phyloP scores from a whole-genome alignment of 1,284 basidiomycete species.

The Xerocomus tenax region DNA sequence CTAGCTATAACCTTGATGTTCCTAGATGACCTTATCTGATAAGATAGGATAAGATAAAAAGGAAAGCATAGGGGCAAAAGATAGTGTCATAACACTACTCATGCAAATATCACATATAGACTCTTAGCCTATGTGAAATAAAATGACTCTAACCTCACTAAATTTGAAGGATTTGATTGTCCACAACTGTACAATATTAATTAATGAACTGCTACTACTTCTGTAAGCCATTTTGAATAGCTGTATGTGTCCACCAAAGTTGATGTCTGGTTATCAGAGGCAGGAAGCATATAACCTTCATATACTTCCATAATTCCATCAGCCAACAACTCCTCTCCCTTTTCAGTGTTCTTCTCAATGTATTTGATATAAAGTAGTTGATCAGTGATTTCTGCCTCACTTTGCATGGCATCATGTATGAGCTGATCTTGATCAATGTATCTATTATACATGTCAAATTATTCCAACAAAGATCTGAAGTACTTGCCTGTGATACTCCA shows the following conservation, averaged over 20 bases:
- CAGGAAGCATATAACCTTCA: conserved; percentile 19
- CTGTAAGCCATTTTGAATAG: conserved; percentile 24
- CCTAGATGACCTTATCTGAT: no score
- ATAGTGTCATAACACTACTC: no score
- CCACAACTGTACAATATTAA: no score
- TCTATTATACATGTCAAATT: conserved; percentile 29
- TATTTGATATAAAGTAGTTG: conserved; percentile 47
- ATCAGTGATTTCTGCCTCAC: conserved; percentile 46
- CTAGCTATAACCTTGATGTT: no score
- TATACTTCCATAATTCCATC: conserved; percentile 19
- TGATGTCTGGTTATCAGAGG: conserved; percentile 6
- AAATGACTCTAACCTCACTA: no score
- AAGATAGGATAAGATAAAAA: no score
- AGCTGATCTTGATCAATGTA: conserved; percentile 68
- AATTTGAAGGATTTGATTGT: no score
- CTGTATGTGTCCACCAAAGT: conserved; percentile 12
- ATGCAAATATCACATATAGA: no score
- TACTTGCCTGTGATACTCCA: conserved; percentile 72
- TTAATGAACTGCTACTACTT: background rate
- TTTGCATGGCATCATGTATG: conserved; percentile 47
- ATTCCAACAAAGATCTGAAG: background rate
- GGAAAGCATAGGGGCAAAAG: no score
- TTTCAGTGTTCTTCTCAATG: conserved; percentile 35
- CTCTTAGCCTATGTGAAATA: no score
- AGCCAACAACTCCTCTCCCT: conserved; percentile 9